phyloP scores from a whole-genome alignment of 768 basidiomycete genomes.

The Kwoniella sp. region DNA sequence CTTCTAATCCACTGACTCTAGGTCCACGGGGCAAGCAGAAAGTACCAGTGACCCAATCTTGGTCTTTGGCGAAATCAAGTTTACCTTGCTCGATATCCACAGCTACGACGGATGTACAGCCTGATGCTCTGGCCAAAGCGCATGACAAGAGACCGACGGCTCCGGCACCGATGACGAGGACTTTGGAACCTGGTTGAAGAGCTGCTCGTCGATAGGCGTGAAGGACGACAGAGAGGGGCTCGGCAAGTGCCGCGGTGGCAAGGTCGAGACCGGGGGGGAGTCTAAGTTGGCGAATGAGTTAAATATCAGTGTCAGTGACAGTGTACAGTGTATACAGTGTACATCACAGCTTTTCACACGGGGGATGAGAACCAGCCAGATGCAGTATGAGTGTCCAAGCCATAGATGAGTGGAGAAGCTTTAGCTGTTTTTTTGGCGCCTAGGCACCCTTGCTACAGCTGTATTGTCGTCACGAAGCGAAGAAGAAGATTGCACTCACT shows the following conservation, averaged over 20 bases:
- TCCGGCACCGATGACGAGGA: constrained; percentile 89
- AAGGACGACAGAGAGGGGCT: constrained; percentile 89
- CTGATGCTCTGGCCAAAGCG: constrained; percentile 68
- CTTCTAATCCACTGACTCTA: constrained; percentile 47
- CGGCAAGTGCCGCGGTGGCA: constrained; percentile 83
- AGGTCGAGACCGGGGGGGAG: constrained; percentile 74
- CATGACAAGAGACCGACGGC: constrained; percentile 90
- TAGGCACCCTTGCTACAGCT: no score
- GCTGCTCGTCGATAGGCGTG: constrained; percentile 62
- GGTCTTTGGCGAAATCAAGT: constrained; percentile 71
- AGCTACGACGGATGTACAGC: constrained; percentile 72
- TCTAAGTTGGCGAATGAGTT: constrained; percentile 22
- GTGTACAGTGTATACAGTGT: no score
- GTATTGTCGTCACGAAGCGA: no score
- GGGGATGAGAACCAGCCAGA: no score
- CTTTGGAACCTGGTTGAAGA: constrained; percentile 62
- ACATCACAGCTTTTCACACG: no score
- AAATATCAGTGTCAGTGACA: not conserved
- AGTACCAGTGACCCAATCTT: constrained; percentile 77
- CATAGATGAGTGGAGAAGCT: no score
- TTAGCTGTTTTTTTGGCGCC: no score
- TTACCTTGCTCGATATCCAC: constrained; percentile 83
- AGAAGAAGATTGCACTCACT: constrained; percentile 63
- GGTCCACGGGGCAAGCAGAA: constrained; percentile 64
- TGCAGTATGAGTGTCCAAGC: no score